Conservation (phyloP, 306 rosid genomes). For the Abrus pulchellus region DNA sequence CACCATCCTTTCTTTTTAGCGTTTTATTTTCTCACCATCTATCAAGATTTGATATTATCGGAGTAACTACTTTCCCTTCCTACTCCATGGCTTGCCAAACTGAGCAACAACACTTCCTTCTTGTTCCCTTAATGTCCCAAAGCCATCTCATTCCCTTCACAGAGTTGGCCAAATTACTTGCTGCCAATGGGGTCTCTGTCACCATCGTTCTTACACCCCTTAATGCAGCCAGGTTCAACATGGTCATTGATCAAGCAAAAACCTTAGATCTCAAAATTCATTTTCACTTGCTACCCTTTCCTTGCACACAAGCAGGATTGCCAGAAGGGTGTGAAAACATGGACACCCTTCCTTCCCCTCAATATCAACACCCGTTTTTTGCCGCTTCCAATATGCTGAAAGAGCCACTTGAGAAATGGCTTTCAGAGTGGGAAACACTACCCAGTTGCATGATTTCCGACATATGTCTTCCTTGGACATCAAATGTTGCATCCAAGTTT, state of each 20-base stretch:
- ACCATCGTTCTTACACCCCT: constrained; percentile 71
- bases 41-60: no score
- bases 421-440: constrained; percentile 36
- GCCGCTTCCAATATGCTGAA: constrained; percentile 50
- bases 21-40: no score
- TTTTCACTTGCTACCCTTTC: constrained; percentile 62
- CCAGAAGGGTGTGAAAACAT: constrained; percentile 75
- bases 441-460: constrained; percentile 71
- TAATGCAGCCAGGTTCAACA: constrained; percentile 63
- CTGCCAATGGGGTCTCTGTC: constrained; percentile 59
- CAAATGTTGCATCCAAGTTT: constrained; percentile 56
- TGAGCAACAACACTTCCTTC: constrained; percentile 62
- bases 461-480: constrained; percentile 64
- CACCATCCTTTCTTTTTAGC: no score
- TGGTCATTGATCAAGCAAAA: constrained; percentile 49
- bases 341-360: constrained; percentile 58
- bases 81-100: constrained; percentile 51
- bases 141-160: constrained; percentile 87
- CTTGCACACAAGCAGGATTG: constrained; percentile 64
- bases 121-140: constrained; percentile 80
- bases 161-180: constrained; percentile 64
- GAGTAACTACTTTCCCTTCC: no score
- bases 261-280: constrained; percentile 50
- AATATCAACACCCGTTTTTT: constrained; percentile 13
- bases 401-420: constrained; percentile 63